Conservation (phyloP, 2,329 filamentous ascomycete genomes). For the Colletotrichum sp. region DNA sequence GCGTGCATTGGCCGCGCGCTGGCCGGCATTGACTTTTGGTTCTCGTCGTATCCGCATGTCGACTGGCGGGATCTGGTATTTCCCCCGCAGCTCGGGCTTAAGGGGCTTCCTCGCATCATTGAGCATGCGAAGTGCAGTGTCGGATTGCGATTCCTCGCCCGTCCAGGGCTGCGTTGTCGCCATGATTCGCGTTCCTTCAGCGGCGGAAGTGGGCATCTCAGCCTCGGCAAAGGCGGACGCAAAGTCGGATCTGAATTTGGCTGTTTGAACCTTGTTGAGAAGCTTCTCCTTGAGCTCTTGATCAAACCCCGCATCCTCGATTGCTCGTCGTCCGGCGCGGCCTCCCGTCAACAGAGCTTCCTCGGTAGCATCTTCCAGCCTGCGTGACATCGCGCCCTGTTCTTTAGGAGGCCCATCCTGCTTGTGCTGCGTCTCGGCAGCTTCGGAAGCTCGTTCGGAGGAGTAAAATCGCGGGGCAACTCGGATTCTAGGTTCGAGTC, state of each 20-base stretch:
- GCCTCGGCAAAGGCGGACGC: slow-evolving; percentile 52
- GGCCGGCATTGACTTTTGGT: slow-evolving; percentile 43
- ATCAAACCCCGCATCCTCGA: slow-evolving; percentile 68
- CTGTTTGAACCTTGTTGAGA: slow-evolving; percentile 59
- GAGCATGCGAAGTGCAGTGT: slow-evolving; percentile 83
- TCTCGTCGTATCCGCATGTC: slow-evolving; percentile 54
- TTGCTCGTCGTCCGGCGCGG: slow-evolving; percentile 60
- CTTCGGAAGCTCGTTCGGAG: slow-evolving; percentile 3
- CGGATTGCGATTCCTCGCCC: slow-evolving; percentile 74
- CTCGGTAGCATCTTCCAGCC: slow-evolving; percentile 66
- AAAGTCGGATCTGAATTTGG: slow-evolving; percentile 58
- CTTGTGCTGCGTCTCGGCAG: background rate
- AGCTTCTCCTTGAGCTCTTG: slow-evolving; percentile 65
- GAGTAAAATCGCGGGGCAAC: background rate
- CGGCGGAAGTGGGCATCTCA: slow-evolving; percentile 59
- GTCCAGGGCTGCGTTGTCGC: slow-evolving; percentile 77
- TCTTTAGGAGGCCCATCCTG: background rate
- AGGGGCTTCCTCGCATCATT: slow-evolving; percentile 79
- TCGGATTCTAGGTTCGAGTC: background rate
- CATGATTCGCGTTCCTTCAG: slow-evolving; percentile 69
- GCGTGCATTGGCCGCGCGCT: slow-evolving; percentile 57
- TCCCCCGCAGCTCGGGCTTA: slow-evolving; percentile 49
- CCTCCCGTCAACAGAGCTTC: slow-evolving; percentile 64
- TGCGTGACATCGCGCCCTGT: slow-evolving; percentile 56
- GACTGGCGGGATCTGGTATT: slow-evolving; percentile 49